phyloP scores from a whole-genome alignment of 2,329 filamentous ascomycete species.

The Aspergillus sp. region DNA sequence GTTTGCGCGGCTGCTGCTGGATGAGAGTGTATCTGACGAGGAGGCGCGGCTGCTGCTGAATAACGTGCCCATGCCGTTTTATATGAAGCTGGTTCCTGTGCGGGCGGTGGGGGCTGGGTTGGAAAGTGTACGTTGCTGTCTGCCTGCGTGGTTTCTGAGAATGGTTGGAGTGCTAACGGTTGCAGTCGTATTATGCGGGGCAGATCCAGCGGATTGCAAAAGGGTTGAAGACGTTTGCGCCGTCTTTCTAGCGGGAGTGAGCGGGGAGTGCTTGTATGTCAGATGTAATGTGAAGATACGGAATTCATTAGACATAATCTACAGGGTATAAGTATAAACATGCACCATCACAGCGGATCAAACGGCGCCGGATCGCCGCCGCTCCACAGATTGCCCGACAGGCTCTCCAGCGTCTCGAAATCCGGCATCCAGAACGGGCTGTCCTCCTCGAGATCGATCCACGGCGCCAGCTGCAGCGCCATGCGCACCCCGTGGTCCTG shows the following conservation, averaged over 20 bases:
- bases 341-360: slow-evolving; percentile 22
- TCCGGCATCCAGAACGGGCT: slow-evolving; percentile 41
- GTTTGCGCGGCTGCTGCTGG: slow-evolving; percentile 36
- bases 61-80: slow-evolving; percentile 24
- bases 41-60: slow-evolving; percentile 24
- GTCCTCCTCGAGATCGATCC: slow-evolving; percentile 38
- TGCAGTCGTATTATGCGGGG: slow-evolving; percentile 22
- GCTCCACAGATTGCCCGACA: slow-evolving; percentile 31
- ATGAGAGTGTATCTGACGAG: slow-evolving; percentile 26
- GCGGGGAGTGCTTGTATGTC: too few relatives aligned
- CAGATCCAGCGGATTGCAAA: slow-evolving; percentile 30
- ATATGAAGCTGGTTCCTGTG: slow-evolving; percentile 21
- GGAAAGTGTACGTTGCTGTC: slow-evolving; percentile 27
- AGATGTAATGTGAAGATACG: neutral
- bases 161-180: neutral
- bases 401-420: slow-evolving; percentile 34
- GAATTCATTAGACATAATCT: neutral
- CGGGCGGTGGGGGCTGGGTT: slow-evolving; percentile 28
- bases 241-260: too few relatives aligned
- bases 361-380: slow-evolving; percentile 27
- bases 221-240: slow-evolving; percentile 19
- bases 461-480: slow-evolving; percentile 39
- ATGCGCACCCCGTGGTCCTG: slow-evolving; percentile 38
- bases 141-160: neutral
- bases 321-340: neutral